Conservation (phyloP, 2,329 filamentous ascomycete genomes). For the Pseudocercospora fuligena region DNA sequence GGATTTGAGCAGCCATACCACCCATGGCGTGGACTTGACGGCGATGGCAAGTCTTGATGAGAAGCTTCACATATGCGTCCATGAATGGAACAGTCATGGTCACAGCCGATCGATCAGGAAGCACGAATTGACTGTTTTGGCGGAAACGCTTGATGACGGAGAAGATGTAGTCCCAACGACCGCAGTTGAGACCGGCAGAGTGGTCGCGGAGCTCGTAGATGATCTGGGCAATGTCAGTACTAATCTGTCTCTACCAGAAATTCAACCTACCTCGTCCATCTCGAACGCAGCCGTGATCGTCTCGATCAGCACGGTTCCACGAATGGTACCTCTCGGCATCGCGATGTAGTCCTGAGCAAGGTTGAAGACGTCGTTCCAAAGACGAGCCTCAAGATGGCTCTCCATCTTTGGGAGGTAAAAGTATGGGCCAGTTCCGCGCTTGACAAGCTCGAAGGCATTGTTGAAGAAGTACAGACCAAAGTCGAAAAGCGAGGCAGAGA, state of each 20-base stretch:
- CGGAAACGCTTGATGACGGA: constrained; percentile 99
- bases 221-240: constrained; percentile 59
- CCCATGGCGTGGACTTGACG: constrained; percentile 98
- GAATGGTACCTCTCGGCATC: constrained; percentile 87
- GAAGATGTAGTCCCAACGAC: constrained; percentile 99
- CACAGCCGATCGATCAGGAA: constrained; percentile 86
- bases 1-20: constrained; percentile 98
- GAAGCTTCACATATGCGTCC: constrained; percentile 93
- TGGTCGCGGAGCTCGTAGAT: constrained; percentile 99
- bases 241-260: not conserved
- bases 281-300: constrained; percentile 97
- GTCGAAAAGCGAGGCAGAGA: constrained; percentile 91
- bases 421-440: constrained; percentile 86
- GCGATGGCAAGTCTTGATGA: constrained; percentile 98
- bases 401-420: constrained; percentile 98
- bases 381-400: constrained; percentile 90
- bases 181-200: constrained; percentile 95
- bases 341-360: constrained; percentile 90
- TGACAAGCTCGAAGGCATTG: constrained; percentile 88
- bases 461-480: constrained; percentile 99
- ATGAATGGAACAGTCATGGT: constrained; percentile 99
- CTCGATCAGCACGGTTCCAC: constrained; percentile 94
- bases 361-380: constrained; percentile 99
- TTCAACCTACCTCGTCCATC: constrained; percentile 76
- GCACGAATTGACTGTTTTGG: constrained; percentile 87